Base-by-base conservation (phyloP, 176 grass and related monocot genomes). In the Eragrostis nindensis region DNA sequence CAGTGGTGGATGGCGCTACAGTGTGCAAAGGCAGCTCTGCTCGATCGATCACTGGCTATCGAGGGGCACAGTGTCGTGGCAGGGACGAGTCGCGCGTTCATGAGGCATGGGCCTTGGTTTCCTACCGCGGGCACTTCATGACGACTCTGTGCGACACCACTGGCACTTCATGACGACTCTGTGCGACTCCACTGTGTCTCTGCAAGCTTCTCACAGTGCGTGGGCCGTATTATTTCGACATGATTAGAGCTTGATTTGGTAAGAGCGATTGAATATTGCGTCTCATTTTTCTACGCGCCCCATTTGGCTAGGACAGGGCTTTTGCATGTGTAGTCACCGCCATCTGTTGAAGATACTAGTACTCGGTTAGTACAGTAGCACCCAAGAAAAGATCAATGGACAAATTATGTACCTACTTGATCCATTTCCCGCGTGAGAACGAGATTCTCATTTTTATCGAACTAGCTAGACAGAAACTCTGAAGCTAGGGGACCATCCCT, bases 161-260 rank as follows among this genome's bases (percentile, higher is more conserved):
- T n/a, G n/a, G n/a, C n/a, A n/a, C n/a, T n/a, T n/a, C n/a, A n/a
- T n/a, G n/a, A n/a, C n/a, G n/a, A n/a, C n/a, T n/a, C n/a, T n/a
- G n/a, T n/a, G n/a, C n/a, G n/a, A n/a, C n/a, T n/a, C n/a, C n/a
- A 57, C 54, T 57, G 54, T 55, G 53, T 57, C 8, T 21, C 54
- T 57, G 21, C 54, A 57, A 1, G 55, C 55, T n/a, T 24, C 11
- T 57, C 4, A 4, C 1, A 6, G 7, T 11, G n/a, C n/a, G 55
- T n/a, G 4, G 55, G 6, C 2, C 8, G 55, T 57, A 24, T 57
- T 57, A 57, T 57, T 57, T 57, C n/a, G 55, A 57, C 55, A 57
- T 57, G 55, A 57, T 57, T 57, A 57, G n/a, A 57, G 55, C 55
- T 57, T 57, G 55, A 57, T 57, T 57, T 57, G 55, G 55, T 57